A percentile compares a stretch with the other conserved stretches of the same genome.
phyloP scores from a whole-genome alignment of 805 yeast genomes.

The Ogataea wickerhamii region DNA sequence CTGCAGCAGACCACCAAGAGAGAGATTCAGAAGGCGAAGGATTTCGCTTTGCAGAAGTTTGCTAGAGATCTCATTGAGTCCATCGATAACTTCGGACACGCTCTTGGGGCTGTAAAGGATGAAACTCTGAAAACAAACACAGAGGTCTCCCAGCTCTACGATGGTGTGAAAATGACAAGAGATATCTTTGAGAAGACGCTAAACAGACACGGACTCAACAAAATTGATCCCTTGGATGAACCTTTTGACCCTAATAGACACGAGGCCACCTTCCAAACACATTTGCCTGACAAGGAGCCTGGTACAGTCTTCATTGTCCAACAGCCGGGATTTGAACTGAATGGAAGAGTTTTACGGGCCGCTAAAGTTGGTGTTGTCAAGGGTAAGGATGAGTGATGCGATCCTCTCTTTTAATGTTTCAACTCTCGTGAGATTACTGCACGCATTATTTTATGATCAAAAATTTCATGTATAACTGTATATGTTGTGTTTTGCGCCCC shows the following conservation, averaged over 20 bases:
- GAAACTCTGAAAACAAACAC: constrained; percentile 55
- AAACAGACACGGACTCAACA: constrained; percentile 71
- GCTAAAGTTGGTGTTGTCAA: constrained; percentile 95
- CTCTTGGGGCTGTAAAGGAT: constrained; percentile 66
- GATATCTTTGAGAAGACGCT: constrained; percentile 82
- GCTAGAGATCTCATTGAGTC: constrained; percentile 88
- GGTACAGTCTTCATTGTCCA: constrained; percentile 92
- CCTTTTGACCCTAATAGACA: constrained; percentile 86
- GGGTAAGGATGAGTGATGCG: constrained; percentile 35
- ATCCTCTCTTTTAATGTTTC: too few relatives aligned
- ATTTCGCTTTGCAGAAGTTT: constrained; percentile 87
- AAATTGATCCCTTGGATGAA: constrained; percentile 81
- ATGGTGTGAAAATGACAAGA: constrained; percentile 90
- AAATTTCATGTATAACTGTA: constrained; percentile 3
- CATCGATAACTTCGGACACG: constrained; percentile 86
- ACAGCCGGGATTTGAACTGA: constrained; percentile 82
- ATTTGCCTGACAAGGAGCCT: constrained; percentile 83
- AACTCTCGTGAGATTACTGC: constrained; percentile 36
- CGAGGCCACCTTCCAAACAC: constrained; percentile 87
- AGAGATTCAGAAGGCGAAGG: constrained; percentile 82
- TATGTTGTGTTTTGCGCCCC: constrained; percentile 3
- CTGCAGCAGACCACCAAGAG: constrained; percentile 86
- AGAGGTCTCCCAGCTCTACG: constrained; percentile 72
- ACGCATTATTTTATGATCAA: constrained; percentile 39
- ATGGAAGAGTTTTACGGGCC: constrained; percentile 86